phyloP scores from a whole-genome alignment of 768 basidiomycete species.

The Suillus clintonianus region DNA sequence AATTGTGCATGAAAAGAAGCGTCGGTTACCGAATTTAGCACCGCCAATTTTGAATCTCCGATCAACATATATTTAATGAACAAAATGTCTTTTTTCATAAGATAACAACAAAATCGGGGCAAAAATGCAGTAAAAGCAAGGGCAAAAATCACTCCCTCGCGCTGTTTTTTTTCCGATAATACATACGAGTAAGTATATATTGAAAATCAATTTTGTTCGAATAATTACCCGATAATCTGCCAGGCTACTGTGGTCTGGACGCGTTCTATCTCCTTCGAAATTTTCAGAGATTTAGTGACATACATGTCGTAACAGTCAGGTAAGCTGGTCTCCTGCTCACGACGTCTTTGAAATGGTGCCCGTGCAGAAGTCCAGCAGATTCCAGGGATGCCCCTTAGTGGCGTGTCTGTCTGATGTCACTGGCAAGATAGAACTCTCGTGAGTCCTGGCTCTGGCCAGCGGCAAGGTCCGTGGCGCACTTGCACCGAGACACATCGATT shows the following conservation, averaged over 20 bases:
- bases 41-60: neutral
- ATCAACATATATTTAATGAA: neutral
- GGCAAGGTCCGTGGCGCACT: neutral
- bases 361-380: neutral
- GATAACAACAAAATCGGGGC: neutral
- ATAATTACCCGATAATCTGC: neutral
- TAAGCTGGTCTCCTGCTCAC: neutral
- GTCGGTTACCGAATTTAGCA: neutral
- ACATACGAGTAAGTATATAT: neutral
- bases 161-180: neutral
- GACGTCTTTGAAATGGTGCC: neutral
- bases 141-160: neutral
- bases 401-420: neutral
- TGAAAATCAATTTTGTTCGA: neutral
- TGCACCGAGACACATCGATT: neutral
- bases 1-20: constrained; percentile 3
- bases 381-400: neutral
- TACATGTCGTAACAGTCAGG: neutral
- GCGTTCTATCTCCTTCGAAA: neutral
- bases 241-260: neutral
- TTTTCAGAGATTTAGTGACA: neutral
- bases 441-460: neutral
- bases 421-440: neutral
- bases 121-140: neutral
- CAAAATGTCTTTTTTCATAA: neutral